Conservation (phyloP, 2,329 filamentous ascomycete genomes). For the Raffaelea albimanens region DNA sequence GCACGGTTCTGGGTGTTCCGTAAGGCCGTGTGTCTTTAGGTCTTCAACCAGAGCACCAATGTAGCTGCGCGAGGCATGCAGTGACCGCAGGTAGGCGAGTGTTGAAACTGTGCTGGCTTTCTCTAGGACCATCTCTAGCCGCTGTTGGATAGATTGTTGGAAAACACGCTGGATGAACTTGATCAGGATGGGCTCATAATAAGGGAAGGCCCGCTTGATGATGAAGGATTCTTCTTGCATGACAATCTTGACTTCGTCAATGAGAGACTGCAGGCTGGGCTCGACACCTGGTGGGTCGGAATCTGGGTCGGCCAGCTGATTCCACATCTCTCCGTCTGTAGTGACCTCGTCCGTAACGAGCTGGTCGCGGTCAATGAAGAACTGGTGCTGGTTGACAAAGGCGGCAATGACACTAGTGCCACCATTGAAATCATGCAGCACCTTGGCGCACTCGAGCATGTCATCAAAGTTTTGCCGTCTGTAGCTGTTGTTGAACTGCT, state of each 20-base stretch:
- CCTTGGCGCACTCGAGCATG: constrained; percentile 94
- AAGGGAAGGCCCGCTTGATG: constrained; percentile 93
- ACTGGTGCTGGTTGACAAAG: constrained; percentile 98
- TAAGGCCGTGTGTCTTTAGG: constrained; percentile 85
- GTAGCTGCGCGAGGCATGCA: constrained; percentile 86
- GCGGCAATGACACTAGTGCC: constrained; percentile 89
- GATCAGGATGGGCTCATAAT: constrained; percentile 84
- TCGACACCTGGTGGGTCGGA: constrained; percentile 86
- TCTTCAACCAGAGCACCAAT: constrained; percentile 85
- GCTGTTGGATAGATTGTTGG: constrained; percentile 94
- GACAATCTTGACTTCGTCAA: constrained; percentile 90
- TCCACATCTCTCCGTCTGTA: constrained; percentile 71
- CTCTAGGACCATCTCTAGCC: constrained; percentile 88
- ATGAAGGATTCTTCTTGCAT: constrained; percentile 96
- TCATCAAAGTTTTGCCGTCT: constrained; percentile 90
- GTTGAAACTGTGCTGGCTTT: constrained; percentile 90
- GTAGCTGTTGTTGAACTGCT: constrained; percentile 97
- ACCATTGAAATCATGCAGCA: constrained; percentile 91
- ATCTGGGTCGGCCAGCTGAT: constrained; percentile 88
- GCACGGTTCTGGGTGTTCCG: constrained; percentile 86
- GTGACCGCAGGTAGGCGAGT: constrained; percentile 77
- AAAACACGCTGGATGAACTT: constrained; percentile 95
- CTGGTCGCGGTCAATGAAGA: constrained; percentile 95
- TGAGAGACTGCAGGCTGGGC: constrained; percentile 78
- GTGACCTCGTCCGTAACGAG: constrained; percentile 78